phyloP scores from a whole-genome alignment of 176 grass and related monocot species.

The Pontederia crassipes region DNA sequence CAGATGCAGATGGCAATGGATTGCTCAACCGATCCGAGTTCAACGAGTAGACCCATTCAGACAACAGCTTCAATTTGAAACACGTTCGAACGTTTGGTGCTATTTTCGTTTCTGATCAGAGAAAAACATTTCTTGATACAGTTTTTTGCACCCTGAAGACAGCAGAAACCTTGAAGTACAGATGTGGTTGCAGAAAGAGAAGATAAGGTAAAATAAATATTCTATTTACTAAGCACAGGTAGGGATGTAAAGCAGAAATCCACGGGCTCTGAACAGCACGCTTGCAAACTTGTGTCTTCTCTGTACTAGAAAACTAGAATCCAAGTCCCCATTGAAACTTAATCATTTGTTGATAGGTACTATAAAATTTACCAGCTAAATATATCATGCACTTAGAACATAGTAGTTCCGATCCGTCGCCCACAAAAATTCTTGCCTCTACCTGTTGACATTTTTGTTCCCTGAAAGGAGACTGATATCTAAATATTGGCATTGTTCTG shows the following conservation, averaged over 20 bases:
- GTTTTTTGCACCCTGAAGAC: constrained; percentile 39
- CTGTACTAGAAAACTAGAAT: background rate
- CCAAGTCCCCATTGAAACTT: too few relatives aligned
- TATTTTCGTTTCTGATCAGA: background rate
- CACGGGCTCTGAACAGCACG: too few relatives aligned
- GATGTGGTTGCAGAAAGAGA: constrained; percentile 33
- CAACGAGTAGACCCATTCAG: constrained; percentile 19
- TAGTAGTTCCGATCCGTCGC: too few relatives aligned
- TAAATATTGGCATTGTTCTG: background rate
- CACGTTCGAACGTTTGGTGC: background rate
- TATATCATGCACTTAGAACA: too few relatives aligned
- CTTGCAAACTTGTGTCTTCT: background rate
- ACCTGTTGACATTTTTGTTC: too few relatives aligned
- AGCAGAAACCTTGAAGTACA: constrained; percentile 16
- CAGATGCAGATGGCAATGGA: constrained; percentile 28
- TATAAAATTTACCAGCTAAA: too few relatives aligned
- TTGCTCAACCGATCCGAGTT: constrained; percentile 18
- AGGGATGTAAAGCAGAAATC: too few relatives aligned
- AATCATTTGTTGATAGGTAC: too few relatives aligned
- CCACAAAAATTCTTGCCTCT: too few relatives aligned
- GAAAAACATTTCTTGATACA: background rate
- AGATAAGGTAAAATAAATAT: constrained; percentile 20
- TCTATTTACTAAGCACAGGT: too few relatives aligned
- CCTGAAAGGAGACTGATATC: too few relatives aligned
- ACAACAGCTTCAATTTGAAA: background rate